phyloP scores from a whole-genome alignment of 148 eudicot genomes.

The Rhododendron simsii region DNA sequence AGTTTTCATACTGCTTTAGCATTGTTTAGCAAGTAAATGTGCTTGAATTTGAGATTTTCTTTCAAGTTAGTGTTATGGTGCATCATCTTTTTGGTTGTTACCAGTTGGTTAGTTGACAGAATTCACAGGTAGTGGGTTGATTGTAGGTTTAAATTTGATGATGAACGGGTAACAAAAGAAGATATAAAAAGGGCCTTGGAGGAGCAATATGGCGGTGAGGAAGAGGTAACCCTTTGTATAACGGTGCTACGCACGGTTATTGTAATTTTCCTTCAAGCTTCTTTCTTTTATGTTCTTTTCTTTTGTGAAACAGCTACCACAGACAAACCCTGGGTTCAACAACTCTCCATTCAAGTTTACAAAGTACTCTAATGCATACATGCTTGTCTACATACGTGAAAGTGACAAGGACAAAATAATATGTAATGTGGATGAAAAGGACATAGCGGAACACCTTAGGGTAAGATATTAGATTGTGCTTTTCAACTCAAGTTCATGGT shows the following conservation, averaged over 20 bases:
- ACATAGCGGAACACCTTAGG: conserved; percentile 86
- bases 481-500: neutral
- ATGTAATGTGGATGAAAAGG: conserved; percentile 83
- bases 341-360: conserved; percentile 80
- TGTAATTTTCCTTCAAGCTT: neutral
- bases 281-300: conserved; percentile 3
- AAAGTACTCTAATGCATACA: conserved; percentile 86
- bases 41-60: neutral
- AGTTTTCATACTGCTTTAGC: neutral
- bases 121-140: neutral
- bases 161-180: conserved; percentile 91
- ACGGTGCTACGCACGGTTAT: neutral
- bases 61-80: neutral
- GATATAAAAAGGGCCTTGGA: conserved; percentile 74
- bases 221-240: conserved; percentile 49
- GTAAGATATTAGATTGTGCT: conserved; percentile 27
- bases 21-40: neutral
- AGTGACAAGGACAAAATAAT: conserved; percentile 85
- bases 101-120: neutral
- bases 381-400: conserved; percentile 88
- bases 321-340: conserved; percentile 47
- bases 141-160: conserved; percentile 86
- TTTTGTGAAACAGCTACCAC: conserved; percentile 50
- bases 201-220: conserved; percentile 96
- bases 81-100: neutral